These are phyloP conservation scores for Tetracentron sinense DNA, from an alignment of 164 flowering plant species.

Conservation along the genomic window DNA sequence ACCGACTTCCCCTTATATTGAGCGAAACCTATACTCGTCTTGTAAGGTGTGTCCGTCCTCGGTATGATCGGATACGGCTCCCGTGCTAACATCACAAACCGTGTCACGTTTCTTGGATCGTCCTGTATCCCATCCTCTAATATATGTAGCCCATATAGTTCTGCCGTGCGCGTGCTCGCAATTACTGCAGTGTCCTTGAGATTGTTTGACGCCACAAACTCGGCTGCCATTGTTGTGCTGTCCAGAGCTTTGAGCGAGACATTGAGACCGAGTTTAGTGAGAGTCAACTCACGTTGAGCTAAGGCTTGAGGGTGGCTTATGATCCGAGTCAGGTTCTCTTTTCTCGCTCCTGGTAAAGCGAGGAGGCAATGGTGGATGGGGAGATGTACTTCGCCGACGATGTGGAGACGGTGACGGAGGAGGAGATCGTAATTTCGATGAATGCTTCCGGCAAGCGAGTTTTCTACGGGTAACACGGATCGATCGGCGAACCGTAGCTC, in stretches of 20 bases:
- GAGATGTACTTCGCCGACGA: slow-evolving; percentile 70
- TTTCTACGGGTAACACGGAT: slow-evolving; percentile 67
- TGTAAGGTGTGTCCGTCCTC: slow-evolving; percentile 66
- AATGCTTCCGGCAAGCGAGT: slow-evolving; percentile 70
- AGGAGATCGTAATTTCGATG: slow-evolving; percentile 73
- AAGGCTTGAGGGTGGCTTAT: slow-evolving; percentile 72
- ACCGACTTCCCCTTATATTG: slow-evolving; percentile 61
- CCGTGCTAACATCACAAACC: slow-evolving; percentile 70
- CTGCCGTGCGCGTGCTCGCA: slow-evolving; percentile 65
- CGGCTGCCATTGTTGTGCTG: slow-evolving; percentile 78
- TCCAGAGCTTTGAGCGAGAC: slow-evolving; percentile 65
- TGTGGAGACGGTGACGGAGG: slow-evolving; percentile 77
- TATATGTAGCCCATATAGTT: slow-evolving; percentile 54
- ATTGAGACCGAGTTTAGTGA: slow-evolving; percentile 50
- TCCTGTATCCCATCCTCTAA: slow-evolving; percentile 66
- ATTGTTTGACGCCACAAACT: slow-evolving; percentile 49
- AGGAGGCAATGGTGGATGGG: slow-evolving; percentile 73
- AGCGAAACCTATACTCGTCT: slow-evolving; percentile 76
- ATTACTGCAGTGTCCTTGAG: slow-evolving; percentile 68
- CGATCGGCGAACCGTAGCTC: slow-evolving; percentile 79
- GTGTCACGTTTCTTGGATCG: slow-evolving; percentile 62
- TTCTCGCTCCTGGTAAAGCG: slow-evolving; percentile 61
- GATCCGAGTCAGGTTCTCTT: slow-evolving; percentile 51
- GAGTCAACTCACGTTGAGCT: slow-evolving; percentile 61
- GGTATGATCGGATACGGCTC: slow-evolving; percentile 84